phyloP scores from a whole-genome alignment of 2,329 filamentous ascomycete species.

The Trichoderma citrinoviride region DNA sequence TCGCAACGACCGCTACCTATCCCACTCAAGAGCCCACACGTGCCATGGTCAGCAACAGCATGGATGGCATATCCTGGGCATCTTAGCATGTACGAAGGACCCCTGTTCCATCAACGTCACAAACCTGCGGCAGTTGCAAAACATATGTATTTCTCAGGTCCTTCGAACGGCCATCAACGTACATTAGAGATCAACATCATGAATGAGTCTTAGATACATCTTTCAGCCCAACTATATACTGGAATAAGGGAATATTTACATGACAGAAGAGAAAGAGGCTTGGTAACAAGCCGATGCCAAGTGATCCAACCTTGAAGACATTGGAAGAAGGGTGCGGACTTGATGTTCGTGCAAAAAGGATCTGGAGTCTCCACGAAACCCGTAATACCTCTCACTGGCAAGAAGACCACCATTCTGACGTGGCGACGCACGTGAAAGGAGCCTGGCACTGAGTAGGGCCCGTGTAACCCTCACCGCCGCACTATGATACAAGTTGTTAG shows the following conservation, averaged over 20 bases:
- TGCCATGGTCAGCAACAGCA: no score
- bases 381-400: conserved; percentile 22
- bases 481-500: not conserved
- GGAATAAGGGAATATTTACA: conserved; percentile 3
- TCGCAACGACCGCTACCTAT: not conserved
- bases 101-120: no score
- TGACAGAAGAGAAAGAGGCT: not conserved
- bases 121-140: not conserved
- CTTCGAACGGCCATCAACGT: not conserved
- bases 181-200: not conserved
- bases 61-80: not conserved
- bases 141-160: not conserved
- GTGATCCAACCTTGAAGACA: not conserved
- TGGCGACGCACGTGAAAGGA: conserved; percentile 25
- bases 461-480: conserved; percentile 27
- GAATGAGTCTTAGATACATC: not conserved
- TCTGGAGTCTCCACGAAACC: no score
- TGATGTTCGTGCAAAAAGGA: no score
- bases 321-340: not conserved
- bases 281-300: not conserved
- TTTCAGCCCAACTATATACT: conserved; percentile 5
- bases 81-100: no score
- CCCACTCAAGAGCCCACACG: not conserved
- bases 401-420: conserved; percentile 26
- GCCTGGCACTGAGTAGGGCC: conserved; percentile 28